phyloP scores from a whole-genome alignment of 2,329 filamentous ascomycete genomes.

The Diaporthe sp. region DNA sequence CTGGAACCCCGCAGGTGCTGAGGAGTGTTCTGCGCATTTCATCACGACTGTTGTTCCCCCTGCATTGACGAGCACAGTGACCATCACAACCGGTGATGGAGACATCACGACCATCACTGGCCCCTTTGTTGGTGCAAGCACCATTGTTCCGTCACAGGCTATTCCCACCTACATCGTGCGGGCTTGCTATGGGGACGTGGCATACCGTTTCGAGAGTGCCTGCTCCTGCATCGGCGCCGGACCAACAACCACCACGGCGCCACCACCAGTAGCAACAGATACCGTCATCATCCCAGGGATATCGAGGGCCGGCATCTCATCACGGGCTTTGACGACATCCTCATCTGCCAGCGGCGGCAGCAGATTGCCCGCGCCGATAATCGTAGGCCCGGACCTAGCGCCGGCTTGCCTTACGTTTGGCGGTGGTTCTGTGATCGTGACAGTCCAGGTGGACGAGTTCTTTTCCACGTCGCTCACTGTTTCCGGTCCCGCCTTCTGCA shows the following conservation, averaged over 20 bases:
- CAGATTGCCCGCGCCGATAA: not conserved
- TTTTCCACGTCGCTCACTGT: not conserved
- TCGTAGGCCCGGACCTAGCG: not conserved
- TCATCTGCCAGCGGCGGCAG: not conserved
- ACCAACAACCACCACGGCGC: not conserved
- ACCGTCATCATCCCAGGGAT: not conserved
- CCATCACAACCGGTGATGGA: not conserved
- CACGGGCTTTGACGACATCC: not conserved
- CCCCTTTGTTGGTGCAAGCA: not conserved
- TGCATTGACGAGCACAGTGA: not conserved
- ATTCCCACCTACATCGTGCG: conserved; percentile 19
- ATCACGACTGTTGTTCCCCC: not conserved
- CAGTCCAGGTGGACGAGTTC: conserved; percentile 4
- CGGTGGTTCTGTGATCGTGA: not conserved
- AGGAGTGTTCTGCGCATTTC: not conserved
- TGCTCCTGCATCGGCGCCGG: conserved; percentile 9
- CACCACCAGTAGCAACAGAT: not conserved
- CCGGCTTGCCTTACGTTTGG: not conserved
- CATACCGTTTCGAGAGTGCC: conserved; percentile 1
- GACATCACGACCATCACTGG: not conserved
- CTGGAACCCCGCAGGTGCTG: not conserved
- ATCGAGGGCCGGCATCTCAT: not conserved
- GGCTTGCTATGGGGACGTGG: not conserved
- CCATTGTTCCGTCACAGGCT: not conserved
- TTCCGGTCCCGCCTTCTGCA: not conserved